These are phyloP conservation scores for Rhizopogon vinicolor DNA, from an alignment of 768 basidiomycete species.

Conservation along the genomic window DNA sequence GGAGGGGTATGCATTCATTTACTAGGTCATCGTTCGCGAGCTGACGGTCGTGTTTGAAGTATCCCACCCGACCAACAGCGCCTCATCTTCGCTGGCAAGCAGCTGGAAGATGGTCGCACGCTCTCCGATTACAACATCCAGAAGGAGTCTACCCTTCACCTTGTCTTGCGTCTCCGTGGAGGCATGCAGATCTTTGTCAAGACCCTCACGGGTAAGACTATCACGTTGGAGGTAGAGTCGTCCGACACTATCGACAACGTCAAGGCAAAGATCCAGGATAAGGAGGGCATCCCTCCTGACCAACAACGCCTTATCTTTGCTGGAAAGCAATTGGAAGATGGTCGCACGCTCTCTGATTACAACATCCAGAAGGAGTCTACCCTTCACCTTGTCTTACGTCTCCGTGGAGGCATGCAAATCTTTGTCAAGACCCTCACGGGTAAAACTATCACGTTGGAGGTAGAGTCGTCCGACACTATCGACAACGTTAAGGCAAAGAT, in stretches of 20 bases:
- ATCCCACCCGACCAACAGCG: conserved; percentile 91
- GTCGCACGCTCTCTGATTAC: conserved; percentile 86
- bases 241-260: conserved; percentile 87
- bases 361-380: conserved; percentile 91
- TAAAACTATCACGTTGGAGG: conserved; percentile 91
- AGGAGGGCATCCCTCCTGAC: conserved; percentile 86
- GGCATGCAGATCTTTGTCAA: conserved; percentile 87
- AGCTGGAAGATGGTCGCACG: conserved; percentile 91
- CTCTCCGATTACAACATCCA: conserved; percentile 91
- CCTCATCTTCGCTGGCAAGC: conserved; percentile 95
- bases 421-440: conserved; percentile 87
- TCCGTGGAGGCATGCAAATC: conserved; percentile 90
- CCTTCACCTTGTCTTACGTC: conserved; percentile 68
- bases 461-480: conserved; percentile 90
- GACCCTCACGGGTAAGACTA: conserved; percentile 85
- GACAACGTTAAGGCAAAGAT: conserved; percentile 87
- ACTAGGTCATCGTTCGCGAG: neutral
- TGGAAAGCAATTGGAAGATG: conserved; percentile 90
- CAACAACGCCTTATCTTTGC: conserved; percentile 91
- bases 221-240: conserved; percentile 86
- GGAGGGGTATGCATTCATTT: conserved; percentile 45
- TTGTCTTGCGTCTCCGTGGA: conserved; percentile 84
- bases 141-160: conserved; percentile 92
- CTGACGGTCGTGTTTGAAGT: conserved; percentile 19
- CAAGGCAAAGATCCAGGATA: conserved; percentile 91